These are phyloP conservation scores for Cerrena zonata DNA, from an alignment of 1,284 basidiomycete species.

Conservation along the genomic window DNA sequence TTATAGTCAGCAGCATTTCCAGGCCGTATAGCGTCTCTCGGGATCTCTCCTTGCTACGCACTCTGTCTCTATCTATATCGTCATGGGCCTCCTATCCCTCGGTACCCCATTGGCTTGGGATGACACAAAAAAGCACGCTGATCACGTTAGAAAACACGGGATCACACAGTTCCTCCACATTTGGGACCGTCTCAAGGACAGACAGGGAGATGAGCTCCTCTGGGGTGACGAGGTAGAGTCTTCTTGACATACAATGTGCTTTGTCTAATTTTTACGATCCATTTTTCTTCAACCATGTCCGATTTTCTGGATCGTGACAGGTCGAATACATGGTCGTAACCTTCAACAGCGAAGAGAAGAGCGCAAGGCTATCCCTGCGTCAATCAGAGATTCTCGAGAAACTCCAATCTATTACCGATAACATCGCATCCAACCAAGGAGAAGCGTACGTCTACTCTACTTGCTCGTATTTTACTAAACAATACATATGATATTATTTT, in stretches of 20 bases:
- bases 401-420: slow-evolving; percentile 64
- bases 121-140: slow-evolving; percentile 80
- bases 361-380: slow-evolving; percentile 83
- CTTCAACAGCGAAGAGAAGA: slow-evolving; percentile 75
- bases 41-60: neutral
- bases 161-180: slow-evolving; percentile 92
- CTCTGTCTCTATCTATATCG: slow-evolving; percentile 1
- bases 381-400: slow-evolving; percentile 91
- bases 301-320: slow-evolving; percentile 41
- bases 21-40: neutral
- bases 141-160: slow-evolving; percentile 89
- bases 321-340: slow-evolving; percentile 95
- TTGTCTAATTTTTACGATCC: slow-evolving; percentile 6
- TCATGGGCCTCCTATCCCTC: slow-evolving; percentile 90
- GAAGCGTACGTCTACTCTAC: slow-evolving; percentile 42
- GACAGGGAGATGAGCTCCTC: slow-evolving; percentile 87
- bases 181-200: slow-evolving; percentile 88
- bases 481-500: neutral
- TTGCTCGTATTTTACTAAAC: neutral
- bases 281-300: slow-evolving; percentile 2
- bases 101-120: slow-evolving; percentile 94
- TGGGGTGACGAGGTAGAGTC: slow-evolving; percentile 92
- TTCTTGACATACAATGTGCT: slow-evolving; percentile 5
- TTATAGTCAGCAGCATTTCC: neutral
- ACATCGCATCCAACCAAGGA: slow-evolving; percentile 58